phyloP scores from a whole-genome alignment of 768 basidiomycete genomes.

The Ramaria rubella region DNA sequence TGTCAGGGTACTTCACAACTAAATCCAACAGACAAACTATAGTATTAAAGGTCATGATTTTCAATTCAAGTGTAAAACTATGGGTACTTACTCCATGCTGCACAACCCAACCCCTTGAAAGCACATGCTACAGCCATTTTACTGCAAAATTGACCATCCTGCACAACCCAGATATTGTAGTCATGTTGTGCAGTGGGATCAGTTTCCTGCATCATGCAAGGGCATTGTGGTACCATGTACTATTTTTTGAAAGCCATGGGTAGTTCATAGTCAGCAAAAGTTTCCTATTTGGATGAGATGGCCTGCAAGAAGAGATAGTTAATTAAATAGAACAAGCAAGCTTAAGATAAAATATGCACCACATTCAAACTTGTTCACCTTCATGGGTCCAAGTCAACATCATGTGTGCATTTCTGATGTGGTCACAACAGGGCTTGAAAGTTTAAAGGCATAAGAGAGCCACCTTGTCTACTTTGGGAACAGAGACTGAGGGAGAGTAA shows the following conservation, averaged over 20 bases:
- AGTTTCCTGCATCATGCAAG: neutral
- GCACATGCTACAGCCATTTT: neutral
- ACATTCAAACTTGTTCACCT: neutral
- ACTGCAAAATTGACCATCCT: neutral
- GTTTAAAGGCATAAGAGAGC: no score
- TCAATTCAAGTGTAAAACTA: neutral
- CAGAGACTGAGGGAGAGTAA: no score
- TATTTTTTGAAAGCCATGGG: neutral
- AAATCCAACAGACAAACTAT: neutral
- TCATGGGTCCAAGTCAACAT: neutral
- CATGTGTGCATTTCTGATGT: neutral
- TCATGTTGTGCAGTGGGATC: neutral
- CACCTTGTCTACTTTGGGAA: no score
- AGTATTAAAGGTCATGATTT: neutral
- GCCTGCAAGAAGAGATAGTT: neutral
- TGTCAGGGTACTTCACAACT: neutral
- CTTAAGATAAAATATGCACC: neutral
- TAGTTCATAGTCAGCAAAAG: neutral
- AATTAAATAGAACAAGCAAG: neutral
- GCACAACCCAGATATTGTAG: neutral
- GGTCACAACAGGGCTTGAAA: no score
- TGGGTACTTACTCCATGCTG: neutral
- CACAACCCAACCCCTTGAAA: neutral
- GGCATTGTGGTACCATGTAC: neutral
- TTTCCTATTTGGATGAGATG: neutral